Evolutionary conservation across 805 yeast species (phyloP).

Genomic region (Candida ascalaphidarum): DNA sequence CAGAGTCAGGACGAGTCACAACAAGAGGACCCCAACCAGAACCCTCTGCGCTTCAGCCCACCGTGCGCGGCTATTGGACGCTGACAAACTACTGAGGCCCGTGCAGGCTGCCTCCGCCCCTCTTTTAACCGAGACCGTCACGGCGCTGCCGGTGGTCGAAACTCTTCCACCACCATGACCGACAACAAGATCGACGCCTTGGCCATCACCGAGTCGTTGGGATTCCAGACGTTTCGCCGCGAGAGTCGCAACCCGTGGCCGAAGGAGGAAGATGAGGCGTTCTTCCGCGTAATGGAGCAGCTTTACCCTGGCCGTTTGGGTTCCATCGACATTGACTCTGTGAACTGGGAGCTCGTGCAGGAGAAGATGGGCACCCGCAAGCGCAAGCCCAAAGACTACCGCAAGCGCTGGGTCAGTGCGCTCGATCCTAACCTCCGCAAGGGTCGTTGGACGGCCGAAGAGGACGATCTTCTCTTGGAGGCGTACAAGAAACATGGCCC

Average conservation of each 20-base stretch:
- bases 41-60: too few relatives aligned
- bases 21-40: too few relatives aligned
- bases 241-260: constrained; percentile 66
- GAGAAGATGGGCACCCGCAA: constrained; percentile 24
- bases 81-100: too few relatives aligned
- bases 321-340: constrained; percentile 25
- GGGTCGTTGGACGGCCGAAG: constrained; percentile 82
- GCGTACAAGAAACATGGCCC: constrained; percentile 69
- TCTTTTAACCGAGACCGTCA: too few relatives aligned
- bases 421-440: constrained; percentile 74
- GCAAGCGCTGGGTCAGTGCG: constrained; percentile 82
- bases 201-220: constrained; percentile 61
- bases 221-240: constrained; percentile 64
- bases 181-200: constrained; percentile 35
- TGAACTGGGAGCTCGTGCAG: constrained; percentile 59
- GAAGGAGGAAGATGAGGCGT: constrained; percentile 55
- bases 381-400: constrained; percentile 72
- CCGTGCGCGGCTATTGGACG: too few relatives aligned
- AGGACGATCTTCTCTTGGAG: constrained; percentile 56
- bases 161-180: too few relatives aligned
- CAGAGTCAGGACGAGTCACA: too few relatives aligned
- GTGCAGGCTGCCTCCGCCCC: too few relatives aligned
- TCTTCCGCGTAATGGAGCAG: constrained; percentile 35
- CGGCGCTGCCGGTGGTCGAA: too few relatives aligned
- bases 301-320: constrained; percentile 17